These are phyloP conservation scores for Colletotrichum eleusines DNA, from an alignment of 2,329 filamentous ascomycete genomes.

Conservation along the genomic window DNA sequence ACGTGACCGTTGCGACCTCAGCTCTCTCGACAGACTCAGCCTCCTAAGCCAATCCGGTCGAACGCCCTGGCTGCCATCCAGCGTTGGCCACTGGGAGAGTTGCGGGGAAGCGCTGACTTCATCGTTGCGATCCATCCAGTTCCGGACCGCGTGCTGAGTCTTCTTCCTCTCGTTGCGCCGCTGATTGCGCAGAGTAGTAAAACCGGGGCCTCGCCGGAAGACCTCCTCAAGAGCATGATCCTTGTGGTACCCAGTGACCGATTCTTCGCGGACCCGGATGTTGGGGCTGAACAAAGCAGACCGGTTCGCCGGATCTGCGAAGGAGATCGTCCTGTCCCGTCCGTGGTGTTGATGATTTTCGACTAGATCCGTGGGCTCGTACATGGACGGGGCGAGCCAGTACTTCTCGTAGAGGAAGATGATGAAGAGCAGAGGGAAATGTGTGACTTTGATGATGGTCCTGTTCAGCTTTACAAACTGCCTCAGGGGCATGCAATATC, in stretches of 20 bases:
- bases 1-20: constrained; percentile 58
- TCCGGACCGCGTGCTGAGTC: constrained; percentile 83
- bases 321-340: constrained; percentile 64
- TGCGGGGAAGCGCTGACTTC: constrained; percentile 60
- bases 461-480: constrained; percentile 89
- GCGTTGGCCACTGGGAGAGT: constrained; percentile 62
- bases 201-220: constrained; percentile 80
- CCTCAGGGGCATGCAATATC: constrained; percentile 83
- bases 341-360: constrained; percentile 72
- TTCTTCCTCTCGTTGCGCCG: constrained; percentile 75
- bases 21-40: constrained; percentile 64
- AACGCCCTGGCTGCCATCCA: constrained; percentile 56
- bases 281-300: constrained; percentile 80
- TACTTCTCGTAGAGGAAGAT: constrained; percentile 91
- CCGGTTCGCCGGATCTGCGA: constrained; percentile 67
- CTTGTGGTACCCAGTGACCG: constrained; percentile 88
- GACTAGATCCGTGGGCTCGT: constrained; percentile 88
- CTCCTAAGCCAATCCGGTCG: constrained; percentile 63
- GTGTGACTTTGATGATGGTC: constrained; percentile 90
- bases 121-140: constrained; percentile 87
- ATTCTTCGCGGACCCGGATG: constrained; percentile 82
- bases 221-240: constrained; percentile 92
- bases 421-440: constrained; percentile 86
- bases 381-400: constrained; percentile 79
- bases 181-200: constrained; percentile 69